Evolutionary conservation across 257 asterid genomes (phyloP).

Genomic region (Perilla frutescens): DNA sequence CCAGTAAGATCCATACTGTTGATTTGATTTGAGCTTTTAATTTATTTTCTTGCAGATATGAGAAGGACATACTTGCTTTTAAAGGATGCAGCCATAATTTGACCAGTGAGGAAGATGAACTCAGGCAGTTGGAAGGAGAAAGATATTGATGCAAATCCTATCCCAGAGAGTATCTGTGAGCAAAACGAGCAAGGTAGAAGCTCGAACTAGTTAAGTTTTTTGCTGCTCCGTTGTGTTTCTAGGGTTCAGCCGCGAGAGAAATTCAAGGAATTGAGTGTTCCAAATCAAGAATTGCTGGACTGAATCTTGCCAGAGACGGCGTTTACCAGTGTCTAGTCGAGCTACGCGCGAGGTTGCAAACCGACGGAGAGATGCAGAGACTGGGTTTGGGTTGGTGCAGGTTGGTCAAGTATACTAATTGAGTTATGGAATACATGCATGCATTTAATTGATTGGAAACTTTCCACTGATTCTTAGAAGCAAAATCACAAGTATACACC

Average conservation of each 20-base stretch:
- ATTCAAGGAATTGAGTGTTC: constrained; percentile 29
- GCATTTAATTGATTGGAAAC: constrained; percentile 34
- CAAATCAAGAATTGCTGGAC: constrained; percentile 28
- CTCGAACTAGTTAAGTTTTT: constrained; percentile 32
- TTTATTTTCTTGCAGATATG: constrained; percentile 68
- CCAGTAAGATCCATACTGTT: not conserved
- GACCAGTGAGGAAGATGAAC: constrained; percentile 85
- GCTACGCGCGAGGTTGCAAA: not conserved
- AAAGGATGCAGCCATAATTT: constrained; percentile 96
- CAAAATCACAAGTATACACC: constrained; percentile 28
- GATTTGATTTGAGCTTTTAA: constrained; percentile 11
- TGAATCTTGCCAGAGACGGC: constrained; percentile 6
- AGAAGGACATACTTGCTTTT: constrained; percentile 98
- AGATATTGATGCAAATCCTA: constrained; percentile 92
- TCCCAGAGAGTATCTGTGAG: constrained; percentile 92
- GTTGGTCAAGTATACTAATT: constrained; percentile 37
- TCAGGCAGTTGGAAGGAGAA: constrained; percentile 92
- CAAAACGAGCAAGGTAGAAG: constrained; percentile 44
- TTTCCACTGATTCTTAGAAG: constrained; percentile 37
- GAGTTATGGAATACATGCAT: constrained; percentile 27
- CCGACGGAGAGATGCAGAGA: constrained; percentile 14
- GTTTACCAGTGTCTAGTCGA: not conserved
- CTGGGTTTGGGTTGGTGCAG: constrained; percentile 34
- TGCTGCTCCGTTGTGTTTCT: not conserved
- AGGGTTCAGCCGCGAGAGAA: constrained; percentile 14